Conservation (phyloP, 768 basidiomycete species). For the Rhizopogon rudus region DNA sequence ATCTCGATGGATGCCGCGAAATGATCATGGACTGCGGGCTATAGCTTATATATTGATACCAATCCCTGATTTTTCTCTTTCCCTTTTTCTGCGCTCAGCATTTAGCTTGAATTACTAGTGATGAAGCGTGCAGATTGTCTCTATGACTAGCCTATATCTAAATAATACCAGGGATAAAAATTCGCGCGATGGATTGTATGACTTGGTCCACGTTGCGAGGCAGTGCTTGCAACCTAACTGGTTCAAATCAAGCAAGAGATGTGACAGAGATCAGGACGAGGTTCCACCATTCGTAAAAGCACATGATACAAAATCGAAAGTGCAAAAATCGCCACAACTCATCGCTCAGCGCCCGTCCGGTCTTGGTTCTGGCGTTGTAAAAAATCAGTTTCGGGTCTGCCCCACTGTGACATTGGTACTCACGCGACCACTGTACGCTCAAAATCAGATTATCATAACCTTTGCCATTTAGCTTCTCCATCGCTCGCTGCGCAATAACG, state of each 20-base stretch:
- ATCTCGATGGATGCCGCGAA: not conserved
- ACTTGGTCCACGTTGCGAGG: too few species aligned
- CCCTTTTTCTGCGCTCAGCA: not conserved
- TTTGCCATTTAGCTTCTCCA: constrained; percentile 87
- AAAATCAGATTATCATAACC: constrained; percentile 92
- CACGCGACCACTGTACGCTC: constrained; percentile 61
- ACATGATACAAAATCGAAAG: not conserved
- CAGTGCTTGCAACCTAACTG: too few species aligned
- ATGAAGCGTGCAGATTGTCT: not conserved
- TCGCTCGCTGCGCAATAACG: constrained; percentile 76
- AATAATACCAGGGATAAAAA: too few species aligned
- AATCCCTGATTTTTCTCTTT: not conserved
- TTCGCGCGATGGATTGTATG: too few species aligned
- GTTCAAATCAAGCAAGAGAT: not conserved
- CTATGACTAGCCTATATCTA: too few species aligned
- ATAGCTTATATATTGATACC: not conserved
- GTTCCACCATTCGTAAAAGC: not conserved
- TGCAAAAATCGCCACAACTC: not conserved
- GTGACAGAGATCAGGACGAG: not conserved
- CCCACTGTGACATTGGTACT: constrained; percentile 20
- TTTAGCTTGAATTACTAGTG: not conserved
- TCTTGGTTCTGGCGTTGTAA: constrained; percentile 32
- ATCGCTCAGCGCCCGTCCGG: constrained; percentile 32
- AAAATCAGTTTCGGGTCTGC: not conserved
- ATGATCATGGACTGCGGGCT: not conserved